Conservation (phyloP, 768 basidiomycete species). For the Amyloporia xantha region DNA sequence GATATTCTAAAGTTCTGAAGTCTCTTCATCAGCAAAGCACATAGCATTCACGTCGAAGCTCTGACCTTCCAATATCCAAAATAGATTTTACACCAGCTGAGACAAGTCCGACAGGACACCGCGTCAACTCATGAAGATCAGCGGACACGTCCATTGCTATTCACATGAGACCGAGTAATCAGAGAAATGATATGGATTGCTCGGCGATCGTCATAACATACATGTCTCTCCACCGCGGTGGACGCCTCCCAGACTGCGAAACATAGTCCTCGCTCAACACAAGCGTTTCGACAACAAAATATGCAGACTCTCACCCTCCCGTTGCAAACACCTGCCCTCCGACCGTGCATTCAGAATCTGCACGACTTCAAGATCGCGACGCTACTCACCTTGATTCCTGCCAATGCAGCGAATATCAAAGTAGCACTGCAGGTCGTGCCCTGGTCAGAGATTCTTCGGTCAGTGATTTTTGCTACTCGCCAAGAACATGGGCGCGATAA, state of each 20-base stretch:
- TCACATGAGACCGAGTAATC: background rate
- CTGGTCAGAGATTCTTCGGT: slow-evolving; percentile 1
- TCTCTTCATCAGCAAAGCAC: slow-evolving; percentile 1
- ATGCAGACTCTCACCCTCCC: slow-evolving; percentile 61
- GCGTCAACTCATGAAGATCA: slow-evolving; percentile 82
- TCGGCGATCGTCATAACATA: slow-evolving; percentile 26
- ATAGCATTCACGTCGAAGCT: background rate
- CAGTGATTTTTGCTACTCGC: background rate
- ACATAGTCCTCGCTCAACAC: background rate
- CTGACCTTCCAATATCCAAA: slow-evolving; percentile 79
- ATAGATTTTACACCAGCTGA: slow-evolving; percentile 95
- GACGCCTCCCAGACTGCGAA: slow-evolving; percentile 69
- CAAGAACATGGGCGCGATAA: background rate
- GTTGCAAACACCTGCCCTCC: slow-evolving; percentile 84
- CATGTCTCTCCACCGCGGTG: slow-evolving; percentile 71
- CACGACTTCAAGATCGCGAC: background rate
- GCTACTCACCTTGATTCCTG: slow-evolving; percentile 71
- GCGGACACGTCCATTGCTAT: slow-evolving; percentile 93
- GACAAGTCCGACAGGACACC: slow-evolving; percentile 87
- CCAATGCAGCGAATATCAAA: slow-evolving; percentile 65
- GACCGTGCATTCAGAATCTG: background rate
- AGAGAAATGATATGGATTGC: background rate
- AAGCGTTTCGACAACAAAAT: background rate
- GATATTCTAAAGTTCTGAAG: slow-evolving; percentile 71
- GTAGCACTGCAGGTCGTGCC: slow-evolving; percentile 77